Conservation (phyloP, 208 protist genomes). For the Naegleria lovaniensis region DNA sequence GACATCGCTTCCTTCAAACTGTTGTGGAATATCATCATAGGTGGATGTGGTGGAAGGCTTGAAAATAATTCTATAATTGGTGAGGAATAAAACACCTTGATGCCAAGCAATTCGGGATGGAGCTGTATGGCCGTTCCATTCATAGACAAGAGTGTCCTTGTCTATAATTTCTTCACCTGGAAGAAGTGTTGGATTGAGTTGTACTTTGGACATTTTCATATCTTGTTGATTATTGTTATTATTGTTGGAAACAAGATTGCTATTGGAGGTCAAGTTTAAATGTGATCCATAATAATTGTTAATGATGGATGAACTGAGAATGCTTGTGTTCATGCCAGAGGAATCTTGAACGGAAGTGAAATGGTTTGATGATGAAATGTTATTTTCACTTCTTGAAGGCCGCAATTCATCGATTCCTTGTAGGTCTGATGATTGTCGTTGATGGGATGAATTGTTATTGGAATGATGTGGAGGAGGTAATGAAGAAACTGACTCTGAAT, state of each 20-base stretch:
- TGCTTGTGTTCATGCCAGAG: not conserved
- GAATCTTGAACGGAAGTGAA: too few relatives aligned
- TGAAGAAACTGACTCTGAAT: not conserved
- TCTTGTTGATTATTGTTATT: not conserved
- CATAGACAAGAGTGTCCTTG: not conserved
- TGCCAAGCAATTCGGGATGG: not conserved
- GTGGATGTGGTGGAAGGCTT: not conserved
- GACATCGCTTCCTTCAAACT: conserved; percentile 1
- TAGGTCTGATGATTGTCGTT: too few relatives aligned
- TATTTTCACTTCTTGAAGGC: not conserved
- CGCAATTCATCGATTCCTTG: not conserved
- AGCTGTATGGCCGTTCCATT: conserved; percentile 11
- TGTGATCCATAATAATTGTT: not conserved
- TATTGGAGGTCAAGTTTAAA: not conserved
- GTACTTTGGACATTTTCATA: not conserved
- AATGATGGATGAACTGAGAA: not conserved
- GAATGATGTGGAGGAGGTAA: not conserved
- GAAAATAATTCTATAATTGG: conserved; percentile 20
- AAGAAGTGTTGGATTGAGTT: not conserved
- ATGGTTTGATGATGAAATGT: not conserved
- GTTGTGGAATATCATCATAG: conserved; percentile 19
- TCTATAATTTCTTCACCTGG: conserved; percentile 1
- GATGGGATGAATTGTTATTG: too few relatives aligned
- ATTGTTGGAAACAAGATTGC: not conserved
- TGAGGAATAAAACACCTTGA: not conserved